Percentiles rank a stretch among this genome's conserved stretches.
phyloP scores from a whole-genome alignment of 2,329 filamentous ascomycete species.

The Fusarium sambucinum region DNA sequence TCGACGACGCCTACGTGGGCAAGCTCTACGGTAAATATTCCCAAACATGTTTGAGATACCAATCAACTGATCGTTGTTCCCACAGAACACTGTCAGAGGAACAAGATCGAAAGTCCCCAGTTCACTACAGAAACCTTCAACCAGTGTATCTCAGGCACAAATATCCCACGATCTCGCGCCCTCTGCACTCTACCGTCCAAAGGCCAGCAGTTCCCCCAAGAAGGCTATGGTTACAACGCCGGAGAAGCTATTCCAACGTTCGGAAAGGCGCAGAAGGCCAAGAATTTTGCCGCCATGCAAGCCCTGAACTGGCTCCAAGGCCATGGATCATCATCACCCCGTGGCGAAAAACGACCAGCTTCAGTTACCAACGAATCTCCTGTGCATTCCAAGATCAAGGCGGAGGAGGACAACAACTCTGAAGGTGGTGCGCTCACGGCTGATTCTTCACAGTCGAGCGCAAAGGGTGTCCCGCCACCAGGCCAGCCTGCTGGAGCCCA shows the following conservation, averaged over 20 bases:
- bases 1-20: conserved; percentile 50
- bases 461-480: background rate
- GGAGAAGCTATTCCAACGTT: conserved; percentile 54
- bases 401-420: conserved; percentile 23
- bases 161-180: conserved; percentile 44
- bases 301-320: conserved; percentile 47
- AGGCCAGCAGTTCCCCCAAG: conserved; percentile 44
- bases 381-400: conserved; percentile 28
- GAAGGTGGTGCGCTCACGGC: conserved; percentile 18
- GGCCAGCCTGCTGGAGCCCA: background rate
- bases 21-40: conserved; percentile 44
- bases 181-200: conserved; percentile 43
- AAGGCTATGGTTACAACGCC: conserved; percentile 52
- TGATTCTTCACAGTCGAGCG: background rate
- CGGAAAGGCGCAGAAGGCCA: conserved; percentile 64
- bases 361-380: conserved; percentile 14
- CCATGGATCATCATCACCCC: conserved; percentile 5
- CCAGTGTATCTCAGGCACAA: conserved; percentile 21
- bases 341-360: conserved; percentile 16
- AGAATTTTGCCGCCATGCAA: conserved; percentile 64
- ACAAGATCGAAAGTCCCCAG: background rate
- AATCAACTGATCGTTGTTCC: background rate
- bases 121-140: conserved; percentile 35
- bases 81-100: conserved; percentile 33
- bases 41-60: background rate